Evolutionary conservation across 495 filamentous ascomycete species (phyloP).

Genomic region (Aspergillus haitiensis): DNA sequence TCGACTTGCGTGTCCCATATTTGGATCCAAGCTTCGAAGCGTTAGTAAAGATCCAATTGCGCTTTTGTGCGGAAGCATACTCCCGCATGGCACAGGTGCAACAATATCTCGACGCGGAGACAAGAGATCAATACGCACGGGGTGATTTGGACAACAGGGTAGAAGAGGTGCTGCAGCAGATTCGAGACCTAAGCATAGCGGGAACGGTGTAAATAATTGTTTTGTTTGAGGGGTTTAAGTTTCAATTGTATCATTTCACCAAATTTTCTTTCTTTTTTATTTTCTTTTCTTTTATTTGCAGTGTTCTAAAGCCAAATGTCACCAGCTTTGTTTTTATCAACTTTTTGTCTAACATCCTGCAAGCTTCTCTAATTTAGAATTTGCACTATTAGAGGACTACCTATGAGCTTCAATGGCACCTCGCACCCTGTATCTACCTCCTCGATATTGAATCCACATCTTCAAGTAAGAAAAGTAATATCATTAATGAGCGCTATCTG

Average conservation of each 20-base stretch:
- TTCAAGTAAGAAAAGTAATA: too few species aligned
- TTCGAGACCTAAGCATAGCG: constrained; percentile 92
- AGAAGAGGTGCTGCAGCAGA: constrained; percentile 95
- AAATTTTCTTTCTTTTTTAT: constrained; percentile 11
- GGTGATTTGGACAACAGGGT: constrained; percentile 89
- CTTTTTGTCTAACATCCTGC: too few species aligned
- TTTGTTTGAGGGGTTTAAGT: too few species aligned
- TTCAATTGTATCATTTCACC: constrained; percentile 9
- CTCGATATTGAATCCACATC: too few species aligned
- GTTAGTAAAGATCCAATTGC: constrained; percentile 95
- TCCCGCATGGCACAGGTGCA: constrained; percentile 97
- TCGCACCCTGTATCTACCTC: too few species aligned
- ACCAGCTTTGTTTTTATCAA: too few species aligned
- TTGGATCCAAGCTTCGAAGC: constrained; percentile 96
- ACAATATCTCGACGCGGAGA: constrained; percentile 97
- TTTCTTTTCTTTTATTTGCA: background rate
- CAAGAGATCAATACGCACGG: constrained; percentile 91
- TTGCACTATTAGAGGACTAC: too few species aligned
- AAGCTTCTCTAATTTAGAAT: too few species aligned
- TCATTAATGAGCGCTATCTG: too few species aligned
- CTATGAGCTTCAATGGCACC: too few species aligned
- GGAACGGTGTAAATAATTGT: constrained; percentile 56
- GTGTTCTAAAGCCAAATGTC: too few species aligned
- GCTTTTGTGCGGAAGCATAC: constrained; percentile 98
- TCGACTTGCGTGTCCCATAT: constrained; percentile 95